Conservation (phyloP, 495 filamentous ascomycete species). For the Annulohypoxylon stygium region DNA sequence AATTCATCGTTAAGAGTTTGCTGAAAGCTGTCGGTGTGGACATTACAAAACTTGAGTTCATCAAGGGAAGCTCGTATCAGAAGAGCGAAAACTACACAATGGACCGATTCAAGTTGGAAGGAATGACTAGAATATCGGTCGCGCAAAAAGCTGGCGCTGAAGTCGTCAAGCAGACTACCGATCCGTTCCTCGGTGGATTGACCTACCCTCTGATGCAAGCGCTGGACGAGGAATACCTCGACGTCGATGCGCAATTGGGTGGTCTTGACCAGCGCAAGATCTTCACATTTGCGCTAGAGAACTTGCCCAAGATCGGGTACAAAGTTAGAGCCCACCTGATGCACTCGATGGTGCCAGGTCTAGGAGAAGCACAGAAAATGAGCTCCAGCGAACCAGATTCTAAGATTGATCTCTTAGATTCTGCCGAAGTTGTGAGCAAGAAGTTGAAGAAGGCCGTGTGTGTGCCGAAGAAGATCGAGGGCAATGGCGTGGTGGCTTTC, state of each 20-base stretch:
- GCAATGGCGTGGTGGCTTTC: constrained; percentile 86
- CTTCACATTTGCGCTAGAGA: constrained; percentile 83
- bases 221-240: constrained; percentile 90
- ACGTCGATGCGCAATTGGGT: constrained; percentile 84
- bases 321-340: constrained; percentile 83
- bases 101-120: constrained; percentile 76
- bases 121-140: constrained; percentile 73
- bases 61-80: constrained; percentile 90
- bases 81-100: constrained; percentile 74
- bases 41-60: constrained; percentile 83
- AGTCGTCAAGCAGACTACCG: constrained; percentile 89
- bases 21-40: constrained; percentile 78
- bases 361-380: constrained; percentile 82
- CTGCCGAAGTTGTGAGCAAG: constrained; percentile 74
- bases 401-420: constrained; percentile 93
- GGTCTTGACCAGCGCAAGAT: constrained; percentile 92
- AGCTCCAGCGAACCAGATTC: constrained; percentile 71
- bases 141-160: constrained; percentile 91
- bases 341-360: constrained; percentile 90
- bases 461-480: constrained; percentile 79
- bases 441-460: constrained; percentile 89
- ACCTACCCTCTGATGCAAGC: constrained; percentile 92
- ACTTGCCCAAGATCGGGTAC: constrained; percentile 78
- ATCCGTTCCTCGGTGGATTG: constrained; percentile 79
- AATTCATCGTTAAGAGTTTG: constrained; percentile 71